These are phyloP conservation scores for Hypericum perforatum DNA, from an alignment of 345 rosid genomes.

Conservation along the genomic window DNA sequence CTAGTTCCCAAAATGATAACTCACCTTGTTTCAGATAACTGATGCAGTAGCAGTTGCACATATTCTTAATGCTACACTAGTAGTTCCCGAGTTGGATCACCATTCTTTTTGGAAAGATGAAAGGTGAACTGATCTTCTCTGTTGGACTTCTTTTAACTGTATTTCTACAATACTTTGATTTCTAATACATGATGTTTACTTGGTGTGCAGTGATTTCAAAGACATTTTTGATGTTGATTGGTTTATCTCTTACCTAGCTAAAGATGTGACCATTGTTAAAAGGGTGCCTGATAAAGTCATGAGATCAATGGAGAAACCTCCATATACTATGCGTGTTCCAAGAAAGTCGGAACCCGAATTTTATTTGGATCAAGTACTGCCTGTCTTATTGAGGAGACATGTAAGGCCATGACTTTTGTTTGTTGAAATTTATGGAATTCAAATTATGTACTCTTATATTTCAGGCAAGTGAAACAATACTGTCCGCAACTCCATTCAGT, in stretches of 20 bases:
- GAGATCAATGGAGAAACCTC: constrained; percentile 96
- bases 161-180: not conserved
- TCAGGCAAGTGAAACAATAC: not conserved
- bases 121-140: constrained; percentile 38
- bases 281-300: constrained; percentile 86
- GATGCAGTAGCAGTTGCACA: constrained; percentile 96
- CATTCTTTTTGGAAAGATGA: constrained; percentile 95
- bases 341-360: constrained; percentile 91
- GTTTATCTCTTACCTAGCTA: constrained; percentile 84
- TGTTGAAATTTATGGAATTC: constrained; percentile 6
- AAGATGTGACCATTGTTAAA: constrained; percentile 85
- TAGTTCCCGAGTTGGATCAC: constrained; percentile 94
- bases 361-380: constrained; percentile 91
- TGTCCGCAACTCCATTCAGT: not conserved
- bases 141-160: not conserved
- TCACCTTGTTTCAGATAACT: constrained; percentile 58
- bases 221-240: constrained; percentile 81
- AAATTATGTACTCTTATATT: not conserved
- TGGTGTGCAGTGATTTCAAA: constrained; percentile 71
- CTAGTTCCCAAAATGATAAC: too few relatives aligned
- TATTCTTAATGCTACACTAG: constrained; percentile 88
- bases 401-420: constrained; percentile 28
- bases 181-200: constrained; percentile 6
- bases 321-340: constrained; percentile 94
- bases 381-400: constrained; percentile 67